Evolutionary conservation across 441 rosid species (phyloP), one percentile per base, ranked within the genome.

Genomic region (Capsella rubella): DNA sequence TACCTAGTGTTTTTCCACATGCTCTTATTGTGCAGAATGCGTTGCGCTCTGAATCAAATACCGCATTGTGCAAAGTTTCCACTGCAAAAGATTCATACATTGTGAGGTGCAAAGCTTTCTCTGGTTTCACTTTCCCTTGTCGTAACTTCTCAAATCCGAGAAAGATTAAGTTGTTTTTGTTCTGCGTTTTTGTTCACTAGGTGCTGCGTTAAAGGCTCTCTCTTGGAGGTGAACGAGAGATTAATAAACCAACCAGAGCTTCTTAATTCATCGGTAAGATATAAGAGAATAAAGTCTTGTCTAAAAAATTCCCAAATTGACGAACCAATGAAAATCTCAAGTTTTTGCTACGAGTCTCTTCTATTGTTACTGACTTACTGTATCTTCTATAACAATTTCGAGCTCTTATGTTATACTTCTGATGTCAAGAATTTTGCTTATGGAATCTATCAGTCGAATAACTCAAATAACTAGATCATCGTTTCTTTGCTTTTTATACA

Each of bases 181-280:
- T 12, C 28, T 73, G 52, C 18, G 56, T 77, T 71, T 61, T 61
- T 72, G 29, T 6, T 34, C 37, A 34, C 2, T 85, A 92, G 97
- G 83, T 95, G 96, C 64, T 88, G 97, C 47, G 93, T 95, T 53
- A 92, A 95, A 83, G 95, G 98, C 60, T 90, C 94, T 43, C 81
- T 90, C 37, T 70, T 92, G 86, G 98, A 92, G 80, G 97, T 90
- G 60, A 95, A 90, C 15, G 91, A 89, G 50, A 85, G 89, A 73
- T 78, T 95, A 74, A 83, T 89, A 45, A 85, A 79, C 73, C 90
- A 86, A 61, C 96, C 97, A 0, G 83, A 70, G 45, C 86, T 92
- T 78, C 97, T 95, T 56, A 84, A 82, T 80, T 81, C 88, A 59
- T 84, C 87, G 58, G 98, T 88, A 71, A 82, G 67, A 10, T 5